Evolutionary conservation across 2,329 filamentous ascomycete species (phyloP).

Genomic region (Achaetomium macrosporum): DNA sequence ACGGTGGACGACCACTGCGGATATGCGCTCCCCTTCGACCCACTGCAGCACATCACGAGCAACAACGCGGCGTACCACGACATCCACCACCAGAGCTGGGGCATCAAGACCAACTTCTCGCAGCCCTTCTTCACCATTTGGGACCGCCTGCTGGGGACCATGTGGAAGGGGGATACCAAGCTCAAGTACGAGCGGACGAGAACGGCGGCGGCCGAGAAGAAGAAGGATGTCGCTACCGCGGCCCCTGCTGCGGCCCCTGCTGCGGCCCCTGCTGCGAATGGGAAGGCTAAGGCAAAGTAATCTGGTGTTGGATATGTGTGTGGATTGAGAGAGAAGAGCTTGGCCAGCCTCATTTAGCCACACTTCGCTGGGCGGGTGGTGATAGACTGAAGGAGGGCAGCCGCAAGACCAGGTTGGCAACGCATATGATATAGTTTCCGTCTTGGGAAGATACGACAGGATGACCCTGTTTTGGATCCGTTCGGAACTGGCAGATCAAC

Average conservation of each 20-base stretch:
- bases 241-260: neutral
- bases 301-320: neutral
- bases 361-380: slow-evolving; percentile 3
- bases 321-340: neutral
- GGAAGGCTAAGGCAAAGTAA: slow-evolving; percentile 1
- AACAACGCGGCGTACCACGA: slow-evolving; percentile 98
- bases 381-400: neutral
- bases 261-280: neutral
- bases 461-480: slow-evolving; percentile 2
- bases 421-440: neutral
- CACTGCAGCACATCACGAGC: slow-evolving; percentile 81
- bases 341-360: neutral
- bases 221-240: slow-evolving; percentile 15
- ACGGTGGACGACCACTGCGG: slow-evolving; percentile 97
- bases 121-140: slow-evolving; percentile 95
- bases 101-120: slow-evolving; percentile 91
- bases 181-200: slow-evolving; percentile 39
- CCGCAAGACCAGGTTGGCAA: neutral
- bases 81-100: slow-evolving; percentile 98
- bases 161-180: slow-evolving; percentile 63
- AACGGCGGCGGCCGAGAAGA: slow-evolving; percentile 36
- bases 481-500: too few relatives aligned
- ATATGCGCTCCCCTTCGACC: slow-evolving; percentile 93
- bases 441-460: neutral
- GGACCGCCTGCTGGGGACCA: slow-evolving; percentile 77